phyloP scores from a whole-genome alignment of 225 moss, liverwort and hornwort genomes.

The Physcomitrellopsis africana region DNA sequence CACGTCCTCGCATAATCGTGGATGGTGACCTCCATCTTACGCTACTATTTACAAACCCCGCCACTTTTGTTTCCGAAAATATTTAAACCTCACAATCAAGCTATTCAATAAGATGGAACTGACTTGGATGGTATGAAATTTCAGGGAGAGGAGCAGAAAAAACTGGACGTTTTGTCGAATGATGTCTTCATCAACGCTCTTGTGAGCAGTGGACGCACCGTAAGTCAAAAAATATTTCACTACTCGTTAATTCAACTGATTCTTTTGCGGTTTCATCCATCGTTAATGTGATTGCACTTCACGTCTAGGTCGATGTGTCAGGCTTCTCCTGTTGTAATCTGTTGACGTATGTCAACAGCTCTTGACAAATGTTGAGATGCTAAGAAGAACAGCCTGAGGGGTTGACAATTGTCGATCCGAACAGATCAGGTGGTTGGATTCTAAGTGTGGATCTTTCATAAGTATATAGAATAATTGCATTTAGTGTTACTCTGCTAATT shows the following conservation, averaged over 20 bases:
- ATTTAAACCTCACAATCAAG: too few relatives aligned
- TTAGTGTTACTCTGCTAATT: neutral
- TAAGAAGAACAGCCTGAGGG: neutral
- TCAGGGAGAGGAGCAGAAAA: slow-evolving; percentile 81
- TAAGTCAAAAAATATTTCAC: slow-evolving; percentile 15
- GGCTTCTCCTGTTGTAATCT: neutral
- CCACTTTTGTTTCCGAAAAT: too few relatives aligned
- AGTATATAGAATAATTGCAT: neutral
- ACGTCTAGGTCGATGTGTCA: neutral
- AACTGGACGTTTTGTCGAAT: slow-evolving; percentile 73
- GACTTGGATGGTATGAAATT: neutral
- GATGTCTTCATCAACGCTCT: slow-evolving; percentile 74
- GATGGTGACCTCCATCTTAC: too few relatives aligned
- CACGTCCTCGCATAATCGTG: too few relatives aligned
- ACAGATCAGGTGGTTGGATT: neutral
- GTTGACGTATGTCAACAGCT: neutral
- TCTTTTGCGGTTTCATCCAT: neutral
- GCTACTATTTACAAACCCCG: too few relatives aligned
- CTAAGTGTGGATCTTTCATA: neutral
- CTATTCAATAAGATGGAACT: too few relatives aligned
- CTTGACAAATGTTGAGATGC: neutral
- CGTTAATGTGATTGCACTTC: neutral
- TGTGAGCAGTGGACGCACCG: slow-evolving; percentile 69
- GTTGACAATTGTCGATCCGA: neutral
- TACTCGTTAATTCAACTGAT: too few relatives aligned